phyloP scores from a whole-genome alignment of 2,329 filamentous ascomycete species.

The Penicillium corylophilum region DNA sequence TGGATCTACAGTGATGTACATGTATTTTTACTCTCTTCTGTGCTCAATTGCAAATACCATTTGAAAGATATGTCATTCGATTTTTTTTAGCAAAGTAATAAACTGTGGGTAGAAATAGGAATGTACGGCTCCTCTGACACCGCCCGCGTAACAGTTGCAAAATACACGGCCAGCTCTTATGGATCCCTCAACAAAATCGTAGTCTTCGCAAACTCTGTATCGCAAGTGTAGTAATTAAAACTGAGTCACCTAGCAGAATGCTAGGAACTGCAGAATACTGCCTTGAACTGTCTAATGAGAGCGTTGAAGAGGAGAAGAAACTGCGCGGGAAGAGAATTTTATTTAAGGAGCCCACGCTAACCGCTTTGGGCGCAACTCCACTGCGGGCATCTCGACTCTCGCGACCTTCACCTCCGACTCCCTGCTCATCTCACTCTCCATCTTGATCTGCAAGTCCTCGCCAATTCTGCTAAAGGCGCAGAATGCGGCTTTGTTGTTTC shows the following conservation, averaged over 20 bases:
- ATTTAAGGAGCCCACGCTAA: constrained; percentile 25
- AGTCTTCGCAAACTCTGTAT: constrained; percentile 61
- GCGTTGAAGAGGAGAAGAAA: constrained; percentile 54
- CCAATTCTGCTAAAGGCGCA: constrained; percentile 16
- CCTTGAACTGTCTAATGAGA: constrained; percentile 84
- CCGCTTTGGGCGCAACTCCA: constrained; percentile 19
- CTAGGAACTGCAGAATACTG: constrained; percentile 57
- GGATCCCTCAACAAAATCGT: constrained; percentile 52
- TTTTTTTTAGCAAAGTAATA: neutral
- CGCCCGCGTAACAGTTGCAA: constrained; percentile 67
- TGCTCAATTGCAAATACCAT: constrained; percentile 20
- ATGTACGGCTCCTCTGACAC: constrained; percentile 84
- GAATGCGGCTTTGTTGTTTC: constrained; percentile 12
- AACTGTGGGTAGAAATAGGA: constrained; percentile 3
- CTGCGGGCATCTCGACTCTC: constrained; percentile 11
- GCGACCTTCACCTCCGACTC: constrained; percentile 5
- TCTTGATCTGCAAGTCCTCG: neutral
- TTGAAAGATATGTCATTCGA: neutral
- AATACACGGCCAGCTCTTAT: constrained; percentile 74
- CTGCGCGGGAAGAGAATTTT: constrained; percentile 22
- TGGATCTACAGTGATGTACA: constrained; percentile 27
- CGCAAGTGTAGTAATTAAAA: constrained; percentile 64
- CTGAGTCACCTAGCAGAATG: constrained; percentile 66
- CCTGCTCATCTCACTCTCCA: neutral
- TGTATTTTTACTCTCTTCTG: constrained; percentile 34